Conservation (phyloP, 1,284 basidiomycete species). For the Anthracocystis setariae region DNA sequence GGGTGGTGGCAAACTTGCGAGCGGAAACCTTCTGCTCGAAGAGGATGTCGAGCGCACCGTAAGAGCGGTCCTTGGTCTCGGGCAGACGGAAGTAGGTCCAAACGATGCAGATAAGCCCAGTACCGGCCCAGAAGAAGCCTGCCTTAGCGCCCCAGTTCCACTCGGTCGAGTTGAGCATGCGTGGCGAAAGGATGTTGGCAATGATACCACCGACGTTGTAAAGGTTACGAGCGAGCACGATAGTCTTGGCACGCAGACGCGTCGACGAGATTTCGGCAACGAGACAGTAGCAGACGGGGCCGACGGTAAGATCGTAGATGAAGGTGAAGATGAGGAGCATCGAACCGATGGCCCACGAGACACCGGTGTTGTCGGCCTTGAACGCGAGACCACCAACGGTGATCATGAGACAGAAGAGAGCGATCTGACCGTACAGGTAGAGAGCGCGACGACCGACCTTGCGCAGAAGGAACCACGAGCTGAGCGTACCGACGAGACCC, state of each 20-base stretch:
- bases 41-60: constrained; percentile 69
- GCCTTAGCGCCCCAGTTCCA: constrained; percentile 70
- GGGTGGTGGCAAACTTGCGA: constrained; percentile 66
- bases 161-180: constrained; percentile 68
- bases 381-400: constrained; percentile 70
- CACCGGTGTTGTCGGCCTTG: constrained; percentile 29
- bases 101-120: constrained; percentile 67
- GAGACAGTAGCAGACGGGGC: constrained; percentile 69
- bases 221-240: constrained; percentile 71
- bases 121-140: constrained; percentile 69
- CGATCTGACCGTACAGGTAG: constrained; percentile 70
- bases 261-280: constrained; percentile 71
- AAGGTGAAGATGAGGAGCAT: constrained; percentile 70
- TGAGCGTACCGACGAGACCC: constrained; percentile 68
- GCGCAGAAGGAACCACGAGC: constrained; percentile 69
- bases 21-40: constrained; percentile 67
- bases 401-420: constrained; percentile 69
- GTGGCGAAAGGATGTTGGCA: constrained; percentile 70
- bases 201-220: constrained; percentile 68
- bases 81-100: constrained; percentile 68
- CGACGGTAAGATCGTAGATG: constrained; percentile 68
- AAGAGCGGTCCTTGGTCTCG: constrained; percentile 69
- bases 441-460: constrained; percentile 69
- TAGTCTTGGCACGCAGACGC: constrained; percentile 71
- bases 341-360: constrained; percentile 68